phyloP scores from a whole-genome alignment of 257 asterid genomes.

The Solanum lycopersicoides region DNA sequence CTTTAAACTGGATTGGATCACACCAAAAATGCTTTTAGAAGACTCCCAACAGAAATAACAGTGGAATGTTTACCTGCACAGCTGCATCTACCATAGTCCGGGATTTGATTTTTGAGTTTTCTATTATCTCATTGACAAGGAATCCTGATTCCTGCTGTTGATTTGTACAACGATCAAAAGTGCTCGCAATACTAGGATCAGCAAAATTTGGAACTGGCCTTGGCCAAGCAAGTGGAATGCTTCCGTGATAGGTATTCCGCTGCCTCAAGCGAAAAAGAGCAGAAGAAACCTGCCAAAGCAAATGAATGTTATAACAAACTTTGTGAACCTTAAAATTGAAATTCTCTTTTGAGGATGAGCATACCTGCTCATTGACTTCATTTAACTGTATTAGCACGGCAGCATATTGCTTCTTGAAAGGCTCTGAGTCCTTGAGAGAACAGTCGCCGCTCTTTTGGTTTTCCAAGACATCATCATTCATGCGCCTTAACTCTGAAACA shows the following conservation, averaged over 20 bases:
- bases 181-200: conserved; percentile 28
- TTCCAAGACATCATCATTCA: conserved; percentile 69
- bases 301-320: not conserved
- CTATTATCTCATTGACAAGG: conserved; percentile 63
- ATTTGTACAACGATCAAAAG: conserved; percentile 29
- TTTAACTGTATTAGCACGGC: conserved; percentile 56
- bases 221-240: conserved; percentile 28
- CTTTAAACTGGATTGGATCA: not conserved
- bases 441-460: conserved; percentile 30
- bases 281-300: conserved; percentile 47
- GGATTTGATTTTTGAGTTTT: conserved; percentile 73
- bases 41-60: not conserved
- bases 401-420: conserved; percentile 80
- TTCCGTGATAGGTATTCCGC: conserved; percentile 69
- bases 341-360: conserved; percentile 1
- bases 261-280: conserved; percentile 62
- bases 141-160: conserved; percentile 51
- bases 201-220: conserved; percentile 25
- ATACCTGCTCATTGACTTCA: conserved; percentile 76
- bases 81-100: conserved; percentile 78
- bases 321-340: not conserved
- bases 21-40: not conserved
- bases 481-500: conserved; percentile 62
- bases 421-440: conserved; percentile 65
- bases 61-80: conserved; percentile 45